Percentiles rank a stretch among this genome's conserved stretches.
Evolutionary conservation across 2,329 filamentous ascomycete species (phyloP).

Genomic region (Fusarium sp.): DNA sequence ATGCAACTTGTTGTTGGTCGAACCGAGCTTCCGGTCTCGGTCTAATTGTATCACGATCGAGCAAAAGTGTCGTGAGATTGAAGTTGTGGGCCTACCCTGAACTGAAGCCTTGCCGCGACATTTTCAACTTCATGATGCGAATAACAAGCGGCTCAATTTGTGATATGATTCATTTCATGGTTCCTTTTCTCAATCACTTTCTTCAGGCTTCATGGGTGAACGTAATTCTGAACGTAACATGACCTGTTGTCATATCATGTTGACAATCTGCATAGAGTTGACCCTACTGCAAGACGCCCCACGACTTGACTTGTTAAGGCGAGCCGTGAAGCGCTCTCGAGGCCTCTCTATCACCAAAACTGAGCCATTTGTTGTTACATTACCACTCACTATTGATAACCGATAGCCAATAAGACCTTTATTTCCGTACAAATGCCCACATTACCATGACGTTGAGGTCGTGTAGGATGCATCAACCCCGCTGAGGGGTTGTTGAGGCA

Average conservation of each 20-base stretch:
- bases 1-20: not conserved
- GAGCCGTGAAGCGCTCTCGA: conserved; percentile 3
- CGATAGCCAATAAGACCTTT: conserved; percentile 31
- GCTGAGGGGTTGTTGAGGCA: conserved; percentile 31
- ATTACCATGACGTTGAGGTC: conserved; percentile 31
- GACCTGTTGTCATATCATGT: conserved; percentile 4
- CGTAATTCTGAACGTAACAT: not conserved
- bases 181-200: not conserved
- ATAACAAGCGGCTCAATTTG: not conserved
- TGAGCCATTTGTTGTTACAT: conserved; percentile 8
- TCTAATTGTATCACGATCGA: not conserved
- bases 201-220: not conserved
- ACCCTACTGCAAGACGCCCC: conserved; percentile 23
- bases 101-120: not conserved
- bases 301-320: conserved; percentile 4
- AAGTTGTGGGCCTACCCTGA: conserved; percentile 6
- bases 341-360: not conserved
- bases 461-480: conserved; percentile 29
- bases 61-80: not conserved
- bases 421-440: conserved; percentile 12
- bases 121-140: not conserved
- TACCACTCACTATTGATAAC: conserved; percentile 20
- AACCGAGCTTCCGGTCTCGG: not conserved
- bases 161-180: too few relatives aligned
- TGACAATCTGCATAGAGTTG: not conserved